Base-by-base conservation (phyloP, 768 basidiomycete species). In the Lanmaoa rubissima region DNA sequence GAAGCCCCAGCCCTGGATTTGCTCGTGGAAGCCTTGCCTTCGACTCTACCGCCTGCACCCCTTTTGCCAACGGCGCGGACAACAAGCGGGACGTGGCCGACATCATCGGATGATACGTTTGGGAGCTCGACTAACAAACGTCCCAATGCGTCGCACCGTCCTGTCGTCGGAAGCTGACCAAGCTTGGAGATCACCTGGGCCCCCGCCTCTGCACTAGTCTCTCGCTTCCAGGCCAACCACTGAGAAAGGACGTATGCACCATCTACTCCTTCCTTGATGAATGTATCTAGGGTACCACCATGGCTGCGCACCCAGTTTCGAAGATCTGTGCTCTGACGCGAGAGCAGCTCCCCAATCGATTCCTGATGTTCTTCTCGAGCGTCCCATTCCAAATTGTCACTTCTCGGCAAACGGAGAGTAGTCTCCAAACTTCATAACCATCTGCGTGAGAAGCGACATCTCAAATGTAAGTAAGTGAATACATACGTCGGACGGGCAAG, bases 61-160 rank as follows among this genome's bases (percentile, higher is more conserved):
- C 16, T 7, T 16, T 54, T 54, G 11, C 2, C 14, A 32, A 26
- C 12, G 13, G 47, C 4, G 21, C 11, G 57, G 8, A 26, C 17
- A 31, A 58, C 53, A 1, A 55, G 39, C 16, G 46, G 21, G 34
- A 55, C 4, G n/a, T 24, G 4, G 1, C 19, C 16, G 11, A 43
- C 8, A 0, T 16, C 13, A 32, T 32, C 13, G 3, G n/a, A 12
- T 10, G 52, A 31, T 9, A 57, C 26, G 13, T 36, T 14, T 16
- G 52, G 56, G 16, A 57, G 19, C 5, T 54, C 16, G 16, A 57
- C 56, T 12, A 54, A 16, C 0, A 57, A 12, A 14, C 56, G 52
- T 14, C 56, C 52, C 12, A 57, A 19, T 19, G 52, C 52, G 13
- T 57, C 56, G 9, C 52, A 57, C 26, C 46, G 52, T 48, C 56